phyloP scores from a whole-genome alignment of 2,329 filamentous ascomycete genomes.

The Pseudocercospora vitis region DNA sequence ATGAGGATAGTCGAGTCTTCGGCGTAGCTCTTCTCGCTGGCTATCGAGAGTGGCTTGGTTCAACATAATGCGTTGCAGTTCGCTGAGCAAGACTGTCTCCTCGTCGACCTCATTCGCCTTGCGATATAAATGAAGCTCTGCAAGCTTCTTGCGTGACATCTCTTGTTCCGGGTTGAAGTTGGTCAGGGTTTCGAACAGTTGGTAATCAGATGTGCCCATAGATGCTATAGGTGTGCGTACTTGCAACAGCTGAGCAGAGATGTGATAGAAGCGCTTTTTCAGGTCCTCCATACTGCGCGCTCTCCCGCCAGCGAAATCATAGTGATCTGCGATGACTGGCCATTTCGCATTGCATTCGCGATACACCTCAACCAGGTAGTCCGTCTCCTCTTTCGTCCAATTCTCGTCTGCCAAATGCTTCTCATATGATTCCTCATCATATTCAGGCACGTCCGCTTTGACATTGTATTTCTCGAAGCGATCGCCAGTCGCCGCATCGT shows the following conservation, averaged over 20 bases:
- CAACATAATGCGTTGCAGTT: conserved; percentile 87
- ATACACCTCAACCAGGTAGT: conserved; percentile 77
- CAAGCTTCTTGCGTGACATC: conserved; percentile 77
- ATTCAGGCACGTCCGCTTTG: conserved; percentile 72
- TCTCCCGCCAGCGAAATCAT: conserved; percentile 43
- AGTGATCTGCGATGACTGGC: conserved; percentile 89
- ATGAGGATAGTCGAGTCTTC: conserved; percentile 75
- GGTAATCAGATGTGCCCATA: conserved; percentile 85
- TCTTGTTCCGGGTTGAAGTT: conserved; percentile 84
- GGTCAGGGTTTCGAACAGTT: conserved; percentile 77
- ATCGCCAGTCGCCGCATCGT: conserved; percentile 5
- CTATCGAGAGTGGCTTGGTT: conserved; percentile 83
- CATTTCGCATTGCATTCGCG: conserved; percentile 83
- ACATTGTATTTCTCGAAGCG: conserved; percentile 85
- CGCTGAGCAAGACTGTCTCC: conserved; percentile 83
- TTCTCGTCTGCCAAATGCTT: conserved; percentile 69
- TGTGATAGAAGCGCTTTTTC: conserved; percentile 85
- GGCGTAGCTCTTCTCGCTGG: conserved; percentile 77
- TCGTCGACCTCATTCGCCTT: conserved; percentile 87
- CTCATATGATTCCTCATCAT: conserved; percentile 84
- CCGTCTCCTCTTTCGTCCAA: conserved; percentile 92
- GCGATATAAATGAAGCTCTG: conserved; percentile 73
- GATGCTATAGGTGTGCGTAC: conserved; percentile 75
- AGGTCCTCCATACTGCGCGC: conserved; percentile 79
- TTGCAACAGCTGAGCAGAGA: conserved; percentile 79